Percentiles rank a stretch among this genome's conserved stretches.
Evolutionary conservation across 2,329 filamentous ascomycete genomes (phyloP).

Genomic region (Colletotrichum godetiae): DNA sequence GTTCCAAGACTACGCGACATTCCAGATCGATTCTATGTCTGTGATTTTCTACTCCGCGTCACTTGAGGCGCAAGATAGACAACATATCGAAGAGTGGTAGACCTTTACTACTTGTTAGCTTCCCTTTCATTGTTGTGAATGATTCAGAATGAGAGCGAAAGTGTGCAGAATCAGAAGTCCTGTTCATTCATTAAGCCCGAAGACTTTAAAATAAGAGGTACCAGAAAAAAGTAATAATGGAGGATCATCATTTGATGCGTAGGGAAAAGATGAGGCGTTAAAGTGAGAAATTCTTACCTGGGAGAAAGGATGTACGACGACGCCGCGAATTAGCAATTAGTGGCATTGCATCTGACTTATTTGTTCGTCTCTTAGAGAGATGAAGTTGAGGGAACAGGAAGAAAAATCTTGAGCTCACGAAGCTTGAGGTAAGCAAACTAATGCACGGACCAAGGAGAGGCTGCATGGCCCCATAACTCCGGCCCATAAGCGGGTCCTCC

Average conservation of each 20-base stretch:
- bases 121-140: not conserved
- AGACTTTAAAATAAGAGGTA: constrained; percentile 95
- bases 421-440: constrained; percentile 30
- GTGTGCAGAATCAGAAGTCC: constrained; percentile 79
- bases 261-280: constrained; percentile 27
- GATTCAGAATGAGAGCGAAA: not conserved
- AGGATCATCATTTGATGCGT: constrained; percentile 76
- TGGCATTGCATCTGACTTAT: not conserved
- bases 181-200: constrained; percentile 80
- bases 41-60: not conserved
- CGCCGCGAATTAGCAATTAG: not conserved
- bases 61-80: not conserved
- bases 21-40: too few species aligned
- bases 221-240: constrained; percentile 82
- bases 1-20: not conserved
- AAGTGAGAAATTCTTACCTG: constrained; percentile 47
- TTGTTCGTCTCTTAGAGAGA: not conserved
- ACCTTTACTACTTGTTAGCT: constrained; percentile 15
- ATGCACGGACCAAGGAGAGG: constrained; percentile 20
- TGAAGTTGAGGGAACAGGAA: constrained; percentile 14
- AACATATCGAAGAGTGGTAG: not conserved
- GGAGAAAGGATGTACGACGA: too few species aligned
- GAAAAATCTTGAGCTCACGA: constrained; percentile 24
- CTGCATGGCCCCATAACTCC: not conserved
- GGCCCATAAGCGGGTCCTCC: not conserved